Evolutionary conservation across 257 asterid genomes (phyloP).

Genomic region (Solanum sejunctum): DNA sequence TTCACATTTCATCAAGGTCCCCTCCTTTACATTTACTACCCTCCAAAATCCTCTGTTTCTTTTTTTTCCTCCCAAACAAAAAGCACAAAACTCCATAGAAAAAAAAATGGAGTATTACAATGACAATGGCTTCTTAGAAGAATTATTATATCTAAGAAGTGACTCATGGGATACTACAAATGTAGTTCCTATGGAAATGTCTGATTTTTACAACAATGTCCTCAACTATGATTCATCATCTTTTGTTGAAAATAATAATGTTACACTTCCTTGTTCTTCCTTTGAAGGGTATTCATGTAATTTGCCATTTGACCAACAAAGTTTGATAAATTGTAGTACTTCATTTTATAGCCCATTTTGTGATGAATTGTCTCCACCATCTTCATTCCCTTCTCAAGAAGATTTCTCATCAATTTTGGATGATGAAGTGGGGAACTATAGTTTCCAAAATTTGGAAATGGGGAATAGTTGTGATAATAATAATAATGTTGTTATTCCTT

Average conservation of each 20-base stretch:
- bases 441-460: conserved; percentile 6
- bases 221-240: conserved; percentile 1
- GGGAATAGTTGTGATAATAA: not conserved
- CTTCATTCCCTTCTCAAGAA: conserved; percentile 10
- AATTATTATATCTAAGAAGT: conserved; percentile 24
- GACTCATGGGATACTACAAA: conserved; percentile 9
- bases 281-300: conserved; percentile 6
- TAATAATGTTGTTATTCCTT: not conserved
- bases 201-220: conserved; percentile 17
- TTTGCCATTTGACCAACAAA: conserved; percentile 19
- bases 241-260: not conserved
- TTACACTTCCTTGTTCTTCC: not conserved
- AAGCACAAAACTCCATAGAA: not conserved
- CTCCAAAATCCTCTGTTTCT: not conserved
- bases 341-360: conserved; percentile 20
- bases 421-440: conserved; percentile 10
- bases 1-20: conserved; percentile 8
- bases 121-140: conserved; percentile 36
- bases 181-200: conserved; percentile 1
- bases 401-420: conserved; percentile 14
- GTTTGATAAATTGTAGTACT: not conserved
- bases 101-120: conserved; percentile 37
- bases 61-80: not conserved
- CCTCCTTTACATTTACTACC: not conserved
- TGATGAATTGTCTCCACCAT: conserved; percentile 29